Evolutionary conservation across 805 yeast species (phyloP), one percentile per base, ranked within the genome.

Genomic region (Blastobotrys robertii): DNA sequence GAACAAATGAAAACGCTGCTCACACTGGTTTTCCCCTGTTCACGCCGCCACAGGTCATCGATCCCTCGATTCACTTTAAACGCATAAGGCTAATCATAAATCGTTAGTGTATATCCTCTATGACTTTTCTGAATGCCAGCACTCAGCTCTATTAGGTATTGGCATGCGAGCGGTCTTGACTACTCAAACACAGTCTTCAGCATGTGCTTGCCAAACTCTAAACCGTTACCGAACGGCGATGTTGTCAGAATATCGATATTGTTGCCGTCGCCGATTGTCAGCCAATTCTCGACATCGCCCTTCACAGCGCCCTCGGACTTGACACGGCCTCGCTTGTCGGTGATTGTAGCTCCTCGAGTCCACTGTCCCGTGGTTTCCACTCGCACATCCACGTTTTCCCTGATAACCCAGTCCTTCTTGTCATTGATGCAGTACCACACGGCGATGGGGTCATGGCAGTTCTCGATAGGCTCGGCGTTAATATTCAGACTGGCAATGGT

Each of bases 381-480:
- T 19, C 70, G 57, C 4, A 67, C 52, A 40, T 66, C 70, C 35
- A 48, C 48, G 9, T 37, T 39, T 14, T 49, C 42, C 3, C 49
- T 46, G 3, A 51, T 37, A 45, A 53, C 49, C 50, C 56, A 47
- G 19, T 29, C 42, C 4, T 42, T 42, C 7, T 28, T 37, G 4
- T 39, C 40, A 3, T 44, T 49, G n/a, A 63, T 41, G 7, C 62
- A 60, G 43, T 56, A 66, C 42, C 54, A 63, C 14, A 58, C 53
- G 2, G 69, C 63, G 33, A 66, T 53, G n/a, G 70, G 70, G 44
- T 66, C 70, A 39, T 66, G 70, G 44, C 64, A 44, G 19, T 56
- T 48, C 40, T 59, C 41, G 14, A 37, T 43, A 10, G 52, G 50
- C 19, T 48, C 47, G 9, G 45, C 50, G 15, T 31, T 30, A 37